phyloP scores from a whole-genome alignment of 2,329 filamentous ascomycete genomes.

The Penicillium glabrum region DNA sequence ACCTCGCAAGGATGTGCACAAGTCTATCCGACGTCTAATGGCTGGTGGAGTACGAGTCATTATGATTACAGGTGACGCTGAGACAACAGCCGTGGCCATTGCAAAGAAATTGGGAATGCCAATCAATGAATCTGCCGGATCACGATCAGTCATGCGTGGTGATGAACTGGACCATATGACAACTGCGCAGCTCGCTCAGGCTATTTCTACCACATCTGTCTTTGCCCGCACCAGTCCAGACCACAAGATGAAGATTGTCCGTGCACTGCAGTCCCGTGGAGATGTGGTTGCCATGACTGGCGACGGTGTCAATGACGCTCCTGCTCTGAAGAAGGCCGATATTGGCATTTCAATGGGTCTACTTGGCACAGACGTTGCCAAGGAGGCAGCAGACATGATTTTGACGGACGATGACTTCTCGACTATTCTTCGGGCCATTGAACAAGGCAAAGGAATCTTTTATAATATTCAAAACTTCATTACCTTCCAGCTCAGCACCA shows the following conservation, averaged over 20 bases:
- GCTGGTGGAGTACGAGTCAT: slow-evolving; percentile 94
- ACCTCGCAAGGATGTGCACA: slow-evolving; percentile 83
- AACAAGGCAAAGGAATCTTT: slow-evolving; percentile 98
- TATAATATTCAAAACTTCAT: slow-evolving; percentile 99
- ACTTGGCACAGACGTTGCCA: slow-evolving; percentile 93
- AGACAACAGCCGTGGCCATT: slow-evolving; percentile 91
- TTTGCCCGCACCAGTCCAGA: slow-evolving; percentile 96
- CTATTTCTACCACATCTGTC: slow-evolving; percentile 85
- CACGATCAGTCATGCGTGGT: slow-evolving; percentile 71
- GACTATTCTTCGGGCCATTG: slow-evolving; percentile 88
- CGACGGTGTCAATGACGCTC: slow-evolving; percentile 96
- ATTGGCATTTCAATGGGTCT: slow-evolving; percentile 97
- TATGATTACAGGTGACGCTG: slow-evolving; percentile 98
- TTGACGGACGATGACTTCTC: slow-evolving; percentile 87
- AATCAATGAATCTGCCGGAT: slow-evolving; percentile 60
- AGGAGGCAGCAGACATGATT: slow-evolving; percentile 88
- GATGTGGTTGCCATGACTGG: slow-evolving; percentile 99
- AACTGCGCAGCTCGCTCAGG: slow-evolving; percentile 76
- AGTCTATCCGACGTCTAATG: slow-evolving; percentile 86
- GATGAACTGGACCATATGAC: slow-evolving; percentile 94
- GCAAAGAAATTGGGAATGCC: slow-evolving; percentile 94
- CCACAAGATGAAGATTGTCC: slow-evolving; percentile 96
- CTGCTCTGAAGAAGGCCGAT: slow-evolving; percentile 93
- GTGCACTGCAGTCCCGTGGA: slow-evolving; percentile 83
- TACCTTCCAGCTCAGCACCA: slow-evolving; percentile 97